Conservation (phyloP, 1,284 basidiomycete species). For the Ceratobasidium theobromae region DNA sequence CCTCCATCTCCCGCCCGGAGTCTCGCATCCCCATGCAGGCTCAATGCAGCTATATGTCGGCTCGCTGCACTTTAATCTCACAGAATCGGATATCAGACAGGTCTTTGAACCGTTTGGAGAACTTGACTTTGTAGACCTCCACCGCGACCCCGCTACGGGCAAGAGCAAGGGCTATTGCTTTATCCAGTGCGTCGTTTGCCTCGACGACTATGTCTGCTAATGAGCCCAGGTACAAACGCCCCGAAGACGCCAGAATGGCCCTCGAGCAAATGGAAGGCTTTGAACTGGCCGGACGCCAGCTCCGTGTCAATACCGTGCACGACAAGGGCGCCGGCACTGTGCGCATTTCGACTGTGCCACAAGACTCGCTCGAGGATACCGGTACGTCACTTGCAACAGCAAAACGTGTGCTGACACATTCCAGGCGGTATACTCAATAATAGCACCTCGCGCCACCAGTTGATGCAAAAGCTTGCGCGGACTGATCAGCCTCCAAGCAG, state of each 20-base stretch:
- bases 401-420: slow-evolving; percentile 40
- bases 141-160: slow-evolving; percentile 88
- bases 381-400: too few species aligned
- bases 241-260: slow-evolving; percentile 93
- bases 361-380: slow-evolving; percentile 79
- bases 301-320: slow-evolving; percentile 88
- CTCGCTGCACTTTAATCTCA: slow-evolving; percentile 94
- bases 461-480: slow-evolving; percentile 99
- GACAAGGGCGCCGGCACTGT: slow-evolving; percentile 72
- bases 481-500: slow-evolving; percentile 64
- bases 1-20: slow-evolving; percentile 74
- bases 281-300: slow-evolving; percentile 90
- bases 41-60: slow-evolving; percentile 95
- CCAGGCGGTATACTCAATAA: slow-evolving; percentile 69
- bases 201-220: background rate
- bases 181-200: slow-evolving; percentile 71
- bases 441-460: slow-evolving; percentile 91
- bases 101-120: slow-evolving; percentile 99
- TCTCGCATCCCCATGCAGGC: slow-evolving; percentile 65
- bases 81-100: slow-evolving; percentile 93
- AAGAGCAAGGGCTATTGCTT: slow-evolving; percentile 98
- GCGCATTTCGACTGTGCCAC: slow-evolving; percentile 41
- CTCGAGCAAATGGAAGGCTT: slow-evolving; percentile 98
- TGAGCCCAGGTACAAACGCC: slow-evolving; percentile 70
- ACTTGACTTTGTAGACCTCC: slow-evolving; percentile 97